Evolutionary conservation across 1,139 yeast species (phyloP), one percentile per base, ranked within the genome.

Genomic region (Lodderomyces metapsilosis): DNA sequence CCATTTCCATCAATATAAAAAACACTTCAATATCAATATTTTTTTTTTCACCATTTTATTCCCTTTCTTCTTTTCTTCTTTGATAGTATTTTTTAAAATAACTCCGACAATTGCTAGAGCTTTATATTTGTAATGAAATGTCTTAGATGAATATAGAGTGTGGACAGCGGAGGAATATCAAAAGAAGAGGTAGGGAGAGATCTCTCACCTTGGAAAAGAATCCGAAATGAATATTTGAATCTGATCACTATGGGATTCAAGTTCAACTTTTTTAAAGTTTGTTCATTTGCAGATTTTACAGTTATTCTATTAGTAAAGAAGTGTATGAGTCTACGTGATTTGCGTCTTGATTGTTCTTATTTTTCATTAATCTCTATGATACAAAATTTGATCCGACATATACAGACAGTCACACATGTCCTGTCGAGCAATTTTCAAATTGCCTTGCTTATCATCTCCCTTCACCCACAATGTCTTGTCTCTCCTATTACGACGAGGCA

Each of bases 91-190:
- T 30, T 36, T 28, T 51, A 36, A n/a, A 33, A 50, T 48, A 54
- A 48, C 80, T 77, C 83, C 78, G 82, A 73, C 54, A 49, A 53
- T 61, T 62, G 79, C 66, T 78, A 78, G 84, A 78, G 78, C 84
- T 76, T 76, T 63, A 61, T 67, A 64, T 65, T 64, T 34, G 28
- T 46, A 49, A 33, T 7, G 15, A 13, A 53, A 52, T 59, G 51
- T 50, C 63, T n/a, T 7, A 27, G 51, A 55, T 67, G 64, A 68
- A 64, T 63, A 58, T 64, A 64, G 65, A 74, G 86, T 75, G 87
- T 78, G 87, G 85, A 80, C 84, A 79, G 78, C 84, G 78, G 84
- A 80, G 85, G 66, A 57, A 80, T 59, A 80, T 35, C 30, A 22
- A 35, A 35, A n/a, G 27, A 41, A 46, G 2, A 9, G 12, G 31